Base-by-base conservation (phyloP, 73 alveolate species). In the Paramecium pentaurelia region DNA sequence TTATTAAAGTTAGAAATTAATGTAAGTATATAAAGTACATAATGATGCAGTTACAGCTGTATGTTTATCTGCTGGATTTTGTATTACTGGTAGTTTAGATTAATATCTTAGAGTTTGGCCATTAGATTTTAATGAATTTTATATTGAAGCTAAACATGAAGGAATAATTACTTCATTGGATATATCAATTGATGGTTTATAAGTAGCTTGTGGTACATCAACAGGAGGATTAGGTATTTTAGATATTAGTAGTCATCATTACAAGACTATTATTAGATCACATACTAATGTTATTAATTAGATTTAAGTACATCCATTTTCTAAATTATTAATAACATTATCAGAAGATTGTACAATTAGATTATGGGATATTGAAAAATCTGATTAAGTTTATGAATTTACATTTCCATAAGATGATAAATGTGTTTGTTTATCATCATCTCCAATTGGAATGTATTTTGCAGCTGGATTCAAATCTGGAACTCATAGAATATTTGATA, bases 91-190 rank as follows among this genome's bases (percentile, higher is more conserved):
- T 0, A 94, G 98, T 92, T 97, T 95, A 86, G 99, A 98, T 93
- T 93, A 98, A 38, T 96, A 87, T 70, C 91, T 97, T 16, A 95
- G 99, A 95, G 98, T 98, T 25, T 98, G 99, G 99, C 99, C 99
- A 8, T 95, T 98, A 20, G 99, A 98, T 86, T 98, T 98, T 77
- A 86, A 97, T 49, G 99, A 98, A 88, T 98, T 97, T 95, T 95
- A 96, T 86, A 98, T 98, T 90, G 99, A 98, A 89, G 99, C 99
- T 8, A 97, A 97, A 80, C 99, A 98, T 94, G 99, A 98, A 93
- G 98, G 98, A 16, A 97, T 98, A 2, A 98, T 98, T 14, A 93
- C 98, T 42, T 86, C 98, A 27, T 98, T 98, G 2, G 99, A 98
- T 60, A 97, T 98, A 10, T 96, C 98, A 6, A 93, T 95, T 77